phyloP scores from a whole-genome alignment of 2,329 filamentous ascomycete genomes.

The Aquanectria penicillioides region DNA sequence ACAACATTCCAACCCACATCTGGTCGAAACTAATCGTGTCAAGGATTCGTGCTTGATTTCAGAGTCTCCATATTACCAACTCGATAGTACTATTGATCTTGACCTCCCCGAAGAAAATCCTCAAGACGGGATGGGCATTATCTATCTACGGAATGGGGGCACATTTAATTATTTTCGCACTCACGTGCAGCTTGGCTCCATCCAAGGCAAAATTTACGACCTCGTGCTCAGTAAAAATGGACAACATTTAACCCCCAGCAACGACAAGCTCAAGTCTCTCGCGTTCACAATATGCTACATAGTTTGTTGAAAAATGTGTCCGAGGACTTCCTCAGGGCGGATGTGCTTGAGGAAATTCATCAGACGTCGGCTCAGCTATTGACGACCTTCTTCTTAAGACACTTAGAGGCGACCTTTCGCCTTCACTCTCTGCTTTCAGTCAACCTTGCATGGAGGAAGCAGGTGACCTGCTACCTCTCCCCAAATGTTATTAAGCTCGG shows the following conservation, averaged over 20 bases:
- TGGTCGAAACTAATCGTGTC: background rate
- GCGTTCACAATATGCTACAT: conserved; percentile 20
- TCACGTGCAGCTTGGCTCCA: conserved; percentile 29
- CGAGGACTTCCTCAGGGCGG: background rate
- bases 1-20: background rate
- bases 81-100: conserved; percentile 50
- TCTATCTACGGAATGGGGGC: background rate
- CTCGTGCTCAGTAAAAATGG: conserved; percentile 25
- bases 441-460: conserved; percentile 28
- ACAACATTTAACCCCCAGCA: conserved; percentile 10
- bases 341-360: conserved; percentile 10
- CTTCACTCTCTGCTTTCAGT: conserved; percentile 31
- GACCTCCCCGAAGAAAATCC: conserved; percentile 31
- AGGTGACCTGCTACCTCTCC: conserved; percentile 27
- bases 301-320: conserved; percentile 28
- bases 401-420: conserved; percentile 30
- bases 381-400: conserved; percentile 27
- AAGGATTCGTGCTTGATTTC: conserved; percentile 48
- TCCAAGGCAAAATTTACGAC: conserved; percentile 33
- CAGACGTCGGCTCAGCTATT: background rate
- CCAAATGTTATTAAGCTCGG: conserved; percentile 29
- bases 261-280: background rate
- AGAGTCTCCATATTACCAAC: conserved; percentile 46
- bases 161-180: conserved; percentile 28
- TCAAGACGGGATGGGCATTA: conserved; percentile 18